phyloP scores from a whole-genome alignment of 2,329 filamentous ascomycete species.

The Colletotrichum agaves region DNA sequence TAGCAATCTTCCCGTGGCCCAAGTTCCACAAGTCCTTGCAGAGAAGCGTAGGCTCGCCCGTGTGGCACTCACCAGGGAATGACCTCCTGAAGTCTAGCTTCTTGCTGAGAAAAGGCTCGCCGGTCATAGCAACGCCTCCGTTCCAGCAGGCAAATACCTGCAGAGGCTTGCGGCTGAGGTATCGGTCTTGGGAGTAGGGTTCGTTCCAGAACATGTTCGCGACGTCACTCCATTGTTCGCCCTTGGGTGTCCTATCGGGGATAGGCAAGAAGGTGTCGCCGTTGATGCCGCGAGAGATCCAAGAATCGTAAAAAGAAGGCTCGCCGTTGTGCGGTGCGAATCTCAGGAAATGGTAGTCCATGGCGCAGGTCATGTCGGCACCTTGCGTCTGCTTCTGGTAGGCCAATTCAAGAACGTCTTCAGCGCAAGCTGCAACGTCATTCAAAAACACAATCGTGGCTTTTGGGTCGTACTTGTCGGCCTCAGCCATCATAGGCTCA shows the following conservation, averaged over 20 bases:
- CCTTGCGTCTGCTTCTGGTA: slow-evolving; percentile 56
- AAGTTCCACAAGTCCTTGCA: slow-evolving; percentile 66
- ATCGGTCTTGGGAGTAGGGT: slow-evolving; percentile 47
- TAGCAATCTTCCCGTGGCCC: slow-evolving; percentile 63
- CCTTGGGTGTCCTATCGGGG: slow-evolving; percentile 50
- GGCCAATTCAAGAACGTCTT: slow-evolving; percentile 62
- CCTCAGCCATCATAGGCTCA: slow-evolving; percentile 53
- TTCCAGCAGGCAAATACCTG: slow-evolving; percentile 73
- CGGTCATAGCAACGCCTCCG: slow-evolving; percentile 61
- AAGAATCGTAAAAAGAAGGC: slow-evolving; percentile 66
- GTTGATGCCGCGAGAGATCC: slow-evolving; percentile 61
- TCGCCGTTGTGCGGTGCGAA: slow-evolving; percentile 44
- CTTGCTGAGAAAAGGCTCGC: slow-evolving; percentile 55
- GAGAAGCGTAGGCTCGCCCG: slow-evolving; percentile 66
- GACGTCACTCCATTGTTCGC: slow-evolving; percentile 57
- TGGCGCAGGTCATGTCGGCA: slow-evolving; percentile 68
- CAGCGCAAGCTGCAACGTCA: slow-evolving; percentile 62
- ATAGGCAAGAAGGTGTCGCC: slow-evolving; percentile 68
- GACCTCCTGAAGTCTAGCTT: slow-evolving; percentile 55
- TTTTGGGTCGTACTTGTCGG: slow-evolving; percentile 35
- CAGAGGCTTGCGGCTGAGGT: slow-evolving; percentile 55
- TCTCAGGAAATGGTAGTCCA: slow-evolving; percentile 64
- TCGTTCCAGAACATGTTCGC: slow-evolving; percentile 66
- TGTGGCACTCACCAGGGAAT: slow-evolving; percentile 57
- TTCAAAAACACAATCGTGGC: slow-evolving; percentile 64